Evolutionary conservation across 73 alveolate species (phyloP), one percentile per base, ranked within the genome.

Genomic region (Tetrahymena borealis): DNA sequence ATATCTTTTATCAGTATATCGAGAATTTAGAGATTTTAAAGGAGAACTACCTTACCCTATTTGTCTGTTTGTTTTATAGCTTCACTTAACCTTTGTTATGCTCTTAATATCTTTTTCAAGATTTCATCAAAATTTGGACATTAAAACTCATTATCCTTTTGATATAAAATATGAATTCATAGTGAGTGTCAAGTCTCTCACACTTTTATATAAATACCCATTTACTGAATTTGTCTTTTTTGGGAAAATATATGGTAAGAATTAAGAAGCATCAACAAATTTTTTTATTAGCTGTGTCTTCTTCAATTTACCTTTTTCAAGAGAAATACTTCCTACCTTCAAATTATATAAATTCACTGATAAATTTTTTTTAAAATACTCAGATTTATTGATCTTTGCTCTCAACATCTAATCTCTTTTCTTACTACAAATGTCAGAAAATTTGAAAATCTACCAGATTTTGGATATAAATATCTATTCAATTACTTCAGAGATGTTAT

Each of bases 31-130:
- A 60, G 85, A 60, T 60, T 60, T 60, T 60, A 60, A 60, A 60
- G 85, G 85, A 60, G 85, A 60, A 60, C 85, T 60, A 60, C 85
- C 37, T 60, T 60, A n/a, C n/a, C 85, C 85, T 60, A 60, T 60
- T 60, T 60, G 85, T 60, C 85, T 60, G 85, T 60, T 60, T 60
- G 85, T 60, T 60, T 60, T 60, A 35, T 60, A 24, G 85, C 85
- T 60, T 60, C 85, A 60, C 85, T 60, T 60, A 60, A 60, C 85
- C 85, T 60, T 60, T 60, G 85, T 60, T 24, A 60, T 60, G 85
- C 85, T 35, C 28, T 35, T 60, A 24, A 60, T 24, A 24, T 24
- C 28, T 35, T 60, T 60, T 60, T 60, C 85, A 60, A 60, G 85
- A 60, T 60, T 60, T 60, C 85, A 60, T 60, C 85, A 60, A 60